Evolutionary conservation across 2,329 filamentous ascomycete species (phyloP), one percentile per base, ranked within the genome.

Genomic region (Zopfia rhizophila): DNA sequence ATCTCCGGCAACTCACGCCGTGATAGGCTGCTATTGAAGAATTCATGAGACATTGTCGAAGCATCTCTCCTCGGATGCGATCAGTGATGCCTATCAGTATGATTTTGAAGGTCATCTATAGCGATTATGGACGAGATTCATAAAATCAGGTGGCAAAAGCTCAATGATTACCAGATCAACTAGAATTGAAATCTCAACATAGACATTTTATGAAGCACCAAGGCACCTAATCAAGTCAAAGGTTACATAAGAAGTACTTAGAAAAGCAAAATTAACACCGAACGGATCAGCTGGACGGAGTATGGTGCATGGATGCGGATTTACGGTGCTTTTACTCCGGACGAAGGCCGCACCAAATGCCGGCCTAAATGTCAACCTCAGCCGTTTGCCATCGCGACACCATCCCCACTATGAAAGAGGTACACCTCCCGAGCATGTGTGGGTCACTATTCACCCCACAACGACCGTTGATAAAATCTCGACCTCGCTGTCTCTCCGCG

Each of bases 401-500:
- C 44, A 50, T 57, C 58, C 60, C 60, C 58, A 48, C 61, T 67
- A 70, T 69, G 65, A 68, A 67, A 67, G 60, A 53, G 54, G 29
- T 37, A 55, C 58, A 48, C 44, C 51, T 51, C 53, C 62, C 58
- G 38, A 32, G 45, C 45, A 53, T 41, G 29, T 54, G 35, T 49
- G 38, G 53, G 45, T 53, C 49, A 42, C 49, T 38, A 43, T 32
- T 22, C 24, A 27, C 17, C 10, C 24, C 23, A 30, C 30, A 22
- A 45, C 38, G 33, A 36, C 21, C 22, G 33, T 32, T 35, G 27
- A 36, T 28, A 25, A 37, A 51, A 28, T 14, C 37, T 35, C 38
- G 41, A 31, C 44, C 47, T 48, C 39, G 38, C 42, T 37, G 31
- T 40, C 43, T 48, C 35, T 16, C 19, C 17, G 27, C 36, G 35